Conservation (phyloP, 768 basidiomycete genomes). For the Heimioporus sp. region DNA sequence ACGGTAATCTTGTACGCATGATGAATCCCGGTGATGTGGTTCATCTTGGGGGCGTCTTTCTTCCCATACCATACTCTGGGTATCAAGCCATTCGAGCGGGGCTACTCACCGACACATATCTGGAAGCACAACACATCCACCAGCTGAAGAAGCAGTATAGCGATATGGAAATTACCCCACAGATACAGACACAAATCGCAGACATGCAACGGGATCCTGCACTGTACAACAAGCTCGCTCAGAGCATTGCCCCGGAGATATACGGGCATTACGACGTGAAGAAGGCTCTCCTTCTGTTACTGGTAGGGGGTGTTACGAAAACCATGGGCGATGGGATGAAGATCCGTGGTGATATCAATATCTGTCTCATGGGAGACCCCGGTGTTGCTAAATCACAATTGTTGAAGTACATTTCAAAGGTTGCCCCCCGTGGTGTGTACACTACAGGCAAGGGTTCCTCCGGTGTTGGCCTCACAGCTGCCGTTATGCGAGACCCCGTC, state of each 20-base stretch:
- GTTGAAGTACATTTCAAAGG: conserved; percentile 97
- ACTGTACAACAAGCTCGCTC: conserved; percentile 86
- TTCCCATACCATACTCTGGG: conserved; percentile 96
- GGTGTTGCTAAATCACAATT: conserved; percentile 98
- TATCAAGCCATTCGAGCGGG: conserved; percentile 97
- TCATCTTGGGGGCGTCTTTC: conserved; percentile 93
- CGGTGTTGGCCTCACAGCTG: conserved; percentile 97
- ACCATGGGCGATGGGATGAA: conserved; percentile 96
- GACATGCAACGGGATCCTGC: conserved; percentile 70
- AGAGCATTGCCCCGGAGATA: conserved; percentile 97
- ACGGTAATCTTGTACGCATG: conserved; percentile 83
- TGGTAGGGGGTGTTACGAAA: conserved; percentile 97
- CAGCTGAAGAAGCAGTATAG: conserved; percentile 98
- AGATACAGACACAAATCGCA: conserved; percentile 67
- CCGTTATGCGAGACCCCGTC: conserved; percentile 98
- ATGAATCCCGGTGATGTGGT: conserved; percentile 97
- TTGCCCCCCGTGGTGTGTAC: conserved; percentile 96
- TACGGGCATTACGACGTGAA: conserved; percentile 98
- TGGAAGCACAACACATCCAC: conserved; percentile 86
- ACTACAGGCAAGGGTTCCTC: conserved; percentile 99
- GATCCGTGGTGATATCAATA: conserved; percentile 95
- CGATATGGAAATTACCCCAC: conserved; percentile 90
- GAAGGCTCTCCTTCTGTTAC: conserved; percentile 86
- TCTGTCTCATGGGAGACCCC: conserved; percentile 99
- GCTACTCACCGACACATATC: conserved; percentile 93